Evolutionary conservation across 139 green algal genomes (phyloP), one percentile per base, ranked within the genome.

Genomic region (Yamagishiella unicocca): DNA sequence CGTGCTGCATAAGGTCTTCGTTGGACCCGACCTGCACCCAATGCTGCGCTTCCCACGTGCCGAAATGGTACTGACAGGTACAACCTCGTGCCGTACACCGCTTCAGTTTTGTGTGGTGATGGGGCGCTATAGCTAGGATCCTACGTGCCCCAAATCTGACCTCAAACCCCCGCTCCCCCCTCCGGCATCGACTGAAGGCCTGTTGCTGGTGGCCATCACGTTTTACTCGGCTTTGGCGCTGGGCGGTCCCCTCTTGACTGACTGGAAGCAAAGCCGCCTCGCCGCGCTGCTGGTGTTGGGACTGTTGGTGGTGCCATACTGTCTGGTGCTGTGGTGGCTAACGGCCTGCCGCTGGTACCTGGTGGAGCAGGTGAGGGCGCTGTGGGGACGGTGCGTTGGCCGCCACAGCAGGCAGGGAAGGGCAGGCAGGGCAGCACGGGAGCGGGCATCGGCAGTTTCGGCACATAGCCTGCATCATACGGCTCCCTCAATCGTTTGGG

Each of bases 201-300:
- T 87, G 53, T 40, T 90, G 27, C 33, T 90, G 22, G 67, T 90
- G n/a, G 79, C 87, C 27, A 14, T 90, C 54, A 87, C 87, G 17
- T 90, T 90, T 25, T 87, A 87, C 70, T 38, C 87, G 10, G 31
- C 12, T n/a, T 22, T 90, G 53, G 66, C 79, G 21, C 85, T 89
- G 40, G 58, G 72, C 38, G 8, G 42, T 54, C 43, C 62, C 31
- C 12, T 4, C n/a, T 31, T 24, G 1, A 19, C 31, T 6, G 62
- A 79, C 2, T 54, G 43, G 31, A 1, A 31, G 43, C 42, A 19
- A 35, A 42, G 43, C n/a, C 50, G 25, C 22, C 43, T 35, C 10
- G 9, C 68, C 7, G 77, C 77, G 40, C 3, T 76, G 37, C 33
- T 85, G 43, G 46, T 78, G 67, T 29, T 87, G 46, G 12, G 27